These are phyloP conservation scores for Talaromyces rugulosus DNA, from an alignment of 2,329 filamentous ascomycete genomes.

Conservation along the genomic window DNA sequence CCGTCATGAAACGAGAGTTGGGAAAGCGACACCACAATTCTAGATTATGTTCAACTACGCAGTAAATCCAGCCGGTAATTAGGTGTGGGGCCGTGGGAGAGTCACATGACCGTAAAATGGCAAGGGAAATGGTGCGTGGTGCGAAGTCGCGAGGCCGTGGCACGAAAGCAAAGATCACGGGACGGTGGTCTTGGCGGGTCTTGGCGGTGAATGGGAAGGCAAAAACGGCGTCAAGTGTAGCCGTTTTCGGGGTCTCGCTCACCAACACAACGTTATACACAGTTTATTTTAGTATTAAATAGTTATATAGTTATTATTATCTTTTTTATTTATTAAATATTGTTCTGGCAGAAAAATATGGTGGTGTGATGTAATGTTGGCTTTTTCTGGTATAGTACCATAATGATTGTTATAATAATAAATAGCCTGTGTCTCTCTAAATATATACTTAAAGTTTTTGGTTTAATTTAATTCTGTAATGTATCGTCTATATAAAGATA, in stretches of 20 bases:
- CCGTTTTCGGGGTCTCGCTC: constrained; percentile 4
- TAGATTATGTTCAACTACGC: background rate
- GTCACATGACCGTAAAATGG: constrained; percentile 16
- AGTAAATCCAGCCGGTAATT: background rate
- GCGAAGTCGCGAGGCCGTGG: constrained; percentile 6
- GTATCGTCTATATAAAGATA: too few relatives aligned
- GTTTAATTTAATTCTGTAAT: too few relatives aligned
- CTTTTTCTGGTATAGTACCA: too few relatives aligned
- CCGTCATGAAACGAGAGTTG: background rate
- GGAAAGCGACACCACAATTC: background rate
- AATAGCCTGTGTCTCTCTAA: too few relatives aligned
- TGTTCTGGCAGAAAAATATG: too few relatives aligned
- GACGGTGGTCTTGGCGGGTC: constrained; percentile 7
- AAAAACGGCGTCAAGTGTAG: constrained; percentile 16
- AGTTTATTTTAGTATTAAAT: too few relatives aligned
- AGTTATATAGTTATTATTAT: too few relatives aligned
- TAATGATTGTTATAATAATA: too few relatives aligned
- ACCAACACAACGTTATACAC: constrained; percentile 5
- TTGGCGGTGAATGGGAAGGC: constrained; percentile 16
- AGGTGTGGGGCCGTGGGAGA: constrained; percentile 11
- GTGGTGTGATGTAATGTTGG: too few relatives aligned
- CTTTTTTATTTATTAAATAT: too few relatives aligned
- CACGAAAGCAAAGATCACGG: constrained; percentile 1
- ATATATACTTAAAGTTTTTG: too few relatives aligned
- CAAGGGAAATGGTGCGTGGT: background rate